A percentile compares a stretch with the other conserved stretches of the same genome.
Conservation (phyloP, 2,329 filamentous ascomycete species). For the Phyllosticta citrichinensis region DNA sequence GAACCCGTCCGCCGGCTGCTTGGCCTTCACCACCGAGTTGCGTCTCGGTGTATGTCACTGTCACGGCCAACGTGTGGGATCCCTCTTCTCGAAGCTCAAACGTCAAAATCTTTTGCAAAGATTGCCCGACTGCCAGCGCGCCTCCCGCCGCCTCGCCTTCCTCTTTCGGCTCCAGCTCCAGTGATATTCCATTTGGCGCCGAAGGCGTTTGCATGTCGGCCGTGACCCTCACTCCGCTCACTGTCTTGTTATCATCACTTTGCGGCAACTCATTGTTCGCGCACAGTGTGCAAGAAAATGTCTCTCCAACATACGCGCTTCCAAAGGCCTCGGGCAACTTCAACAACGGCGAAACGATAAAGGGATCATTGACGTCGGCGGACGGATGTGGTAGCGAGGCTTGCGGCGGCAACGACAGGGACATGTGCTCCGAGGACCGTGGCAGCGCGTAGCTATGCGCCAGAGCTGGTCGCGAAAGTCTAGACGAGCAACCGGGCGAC, state of each 20-base stretch:
- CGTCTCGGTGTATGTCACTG: slow-evolving; percentile 87
- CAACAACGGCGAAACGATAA: slow-evolving; percentile 52
- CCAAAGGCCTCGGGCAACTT: slow-evolving; percentile 87
- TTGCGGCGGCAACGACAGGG: slow-evolving; percentile 43
- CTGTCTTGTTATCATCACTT: slow-evolving; percentile 34
- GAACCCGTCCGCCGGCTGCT: slow-evolving; percentile 51
- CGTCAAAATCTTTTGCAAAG: slow-evolving; percentile 69
- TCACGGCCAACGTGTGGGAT: slow-evolving; percentile 85
- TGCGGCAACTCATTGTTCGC: slow-evolving; percentile 72
- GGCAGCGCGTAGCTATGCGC: slow-evolving; percentile 59
- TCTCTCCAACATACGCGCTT: slow-evolving; percentile 90
- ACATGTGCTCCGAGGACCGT: slow-evolving; percentile 35
- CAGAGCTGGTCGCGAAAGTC: slow-evolving; percentile 72
- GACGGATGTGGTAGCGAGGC: slow-evolving; percentile 68
- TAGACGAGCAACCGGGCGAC: slow-evolving; percentile 25
- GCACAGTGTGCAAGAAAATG: slow-evolving; percentile 87
- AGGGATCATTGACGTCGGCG: slow-evolving; percentile 37
- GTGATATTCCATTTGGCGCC: slow-evolving; percentile 48
- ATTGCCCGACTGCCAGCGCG: slow-evolving; percentile 49
- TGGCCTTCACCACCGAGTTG: slow-evolving; percentile 39
- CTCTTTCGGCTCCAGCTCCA: slow-evolving; percentile 37
- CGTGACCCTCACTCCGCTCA: slow-evolving; percentile 70
- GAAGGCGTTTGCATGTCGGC: slow-evolving; percentile 94
- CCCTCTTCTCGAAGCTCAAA: slow-evolving; percentile 93
- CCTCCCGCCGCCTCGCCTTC: slow-evolving; percentile 29